Conservation (phyloP, 2,329 filamentous ascomycete species). For the Gnomoniopsis sp. region DNA sequence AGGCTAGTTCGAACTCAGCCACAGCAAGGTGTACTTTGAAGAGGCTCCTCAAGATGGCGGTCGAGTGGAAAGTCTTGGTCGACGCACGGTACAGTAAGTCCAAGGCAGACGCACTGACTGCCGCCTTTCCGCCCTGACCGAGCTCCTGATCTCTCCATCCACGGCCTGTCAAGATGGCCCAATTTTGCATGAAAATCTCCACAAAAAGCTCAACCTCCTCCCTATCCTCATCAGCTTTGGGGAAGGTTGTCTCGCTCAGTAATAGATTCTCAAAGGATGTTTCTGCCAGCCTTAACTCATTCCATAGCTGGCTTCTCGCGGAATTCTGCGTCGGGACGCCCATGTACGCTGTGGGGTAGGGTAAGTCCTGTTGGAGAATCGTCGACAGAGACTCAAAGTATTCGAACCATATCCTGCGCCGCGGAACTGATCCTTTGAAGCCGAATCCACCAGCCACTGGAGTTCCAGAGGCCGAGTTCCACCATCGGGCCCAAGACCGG, state of each 20-base stretch:
- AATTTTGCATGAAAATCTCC: constrained; percentile 76
- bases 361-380: constrained; percentile 65
- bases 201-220: constrained; percentile 80
- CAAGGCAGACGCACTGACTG: constrained; percentile 71
- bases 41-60: constrained; percentile 77
- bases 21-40: constrained; percentile 85
- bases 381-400: constrained; percentile 79
- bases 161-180: constrained; percentile 75
- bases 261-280: constrained; percentile 74
- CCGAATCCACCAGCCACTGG: constrained; percentile 52
- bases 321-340: constrained; percentile 45
- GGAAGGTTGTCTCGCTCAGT: constrained; percentile 76
- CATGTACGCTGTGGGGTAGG: constrained; percentile 52
- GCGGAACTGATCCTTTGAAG: constrained; percentile 56
- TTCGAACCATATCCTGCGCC: constrained; percentile 74
- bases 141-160: constrained; percentile 79
- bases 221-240: constrained; percentile 75
- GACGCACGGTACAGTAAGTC: constrained; percentile 88
- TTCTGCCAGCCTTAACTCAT: constrained; percentile 78
- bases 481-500: constrained; percentile 68
- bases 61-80: constrained; percentile 93
- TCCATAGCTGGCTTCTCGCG: constrained; percentile 60
- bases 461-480: constrained; percentile 47
- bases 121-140: constrained; percentile 74
- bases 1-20: constrained; percentile 87